Percentiles rank a stretch among this genome's conserved stretches.
Conservation (phyloP, 2,329 filamentous ascomycete genomes). For the Ambrosiella beaveri region DNA sequence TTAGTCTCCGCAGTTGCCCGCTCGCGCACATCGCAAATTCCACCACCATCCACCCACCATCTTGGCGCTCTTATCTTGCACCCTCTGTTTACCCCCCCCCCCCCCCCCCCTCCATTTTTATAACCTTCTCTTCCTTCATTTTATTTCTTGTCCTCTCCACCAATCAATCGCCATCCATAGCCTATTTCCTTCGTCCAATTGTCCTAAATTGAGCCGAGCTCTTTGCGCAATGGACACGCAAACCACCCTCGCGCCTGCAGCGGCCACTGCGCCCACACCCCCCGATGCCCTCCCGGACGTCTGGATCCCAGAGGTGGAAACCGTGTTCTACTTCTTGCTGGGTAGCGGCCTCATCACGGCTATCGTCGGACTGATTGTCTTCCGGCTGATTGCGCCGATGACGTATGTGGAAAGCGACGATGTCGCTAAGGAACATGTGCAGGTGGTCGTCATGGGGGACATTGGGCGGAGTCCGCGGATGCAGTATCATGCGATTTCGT, state of each 20-base stretch:
- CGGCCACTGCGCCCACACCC: neutral
- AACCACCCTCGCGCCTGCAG: neutral
- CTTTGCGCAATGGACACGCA: no score
- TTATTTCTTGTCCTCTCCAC: no score
- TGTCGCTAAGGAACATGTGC: conserved; percentile 33
- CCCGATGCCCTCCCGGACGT: conserved; percentile 1
- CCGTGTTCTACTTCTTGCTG: conserved; percentile 10
- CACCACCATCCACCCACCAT: no score
- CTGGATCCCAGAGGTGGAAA: conserved; percentile 11
- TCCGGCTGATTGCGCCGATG: conserved; percentile 20
- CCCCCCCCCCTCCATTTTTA: no score
- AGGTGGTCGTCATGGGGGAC: conserved; percentile 84
- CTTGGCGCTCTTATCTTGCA: no score
- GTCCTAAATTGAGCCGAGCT: no score
- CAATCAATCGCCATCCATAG: no score
- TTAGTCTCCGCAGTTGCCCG: no score
- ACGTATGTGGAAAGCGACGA: conserved; percentile 21
- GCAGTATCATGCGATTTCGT: conserved; percentile 93
- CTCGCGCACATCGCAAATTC: no score
- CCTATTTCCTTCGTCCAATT: no score
- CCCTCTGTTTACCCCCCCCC: no score
- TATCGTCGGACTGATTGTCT: conserved; percentile 6
- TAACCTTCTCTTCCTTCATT: no score
- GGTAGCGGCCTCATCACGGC: conserved; percentile 3
- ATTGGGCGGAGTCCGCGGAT: conserved; percentile 92